A percentile compares a stretch with the other conserved stretches of the same genome.
These are phyloP conservation scores for Leishmania martiniquensis DNA, from an alignment of 208 protist genomes.

Conservation along the genomic window DNA sequence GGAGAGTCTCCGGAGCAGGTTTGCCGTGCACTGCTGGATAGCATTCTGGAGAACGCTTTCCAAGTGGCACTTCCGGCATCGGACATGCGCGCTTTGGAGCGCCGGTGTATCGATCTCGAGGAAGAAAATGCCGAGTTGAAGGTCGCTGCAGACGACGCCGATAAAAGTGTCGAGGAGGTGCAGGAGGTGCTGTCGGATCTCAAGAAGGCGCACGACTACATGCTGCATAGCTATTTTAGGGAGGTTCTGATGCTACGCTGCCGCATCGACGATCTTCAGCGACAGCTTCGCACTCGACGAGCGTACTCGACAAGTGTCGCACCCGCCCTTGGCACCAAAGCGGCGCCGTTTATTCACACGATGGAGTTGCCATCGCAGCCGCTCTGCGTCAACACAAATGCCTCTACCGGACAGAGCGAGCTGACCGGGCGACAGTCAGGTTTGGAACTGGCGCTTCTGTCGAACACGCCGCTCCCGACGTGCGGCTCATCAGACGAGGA, in stretches of 20 bases:
- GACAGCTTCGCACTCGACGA: conserved; percentile 27
- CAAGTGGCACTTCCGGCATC: conserved; percentile 50
- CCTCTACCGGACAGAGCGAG: neutral
- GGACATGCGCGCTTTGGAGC: conserved; percentile 43
- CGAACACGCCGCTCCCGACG: neutral
- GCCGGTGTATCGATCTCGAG: conserved; percentile 31
- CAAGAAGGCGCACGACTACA: conserved; percentile 75
- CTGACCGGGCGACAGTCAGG: neutral
- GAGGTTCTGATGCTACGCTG: conserved; percentile 78
- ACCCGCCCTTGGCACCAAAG: neutral
- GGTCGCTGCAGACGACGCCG: conserved; percentile 17
- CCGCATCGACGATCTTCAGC: conserved; percentile 46
- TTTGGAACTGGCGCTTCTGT: neutral
- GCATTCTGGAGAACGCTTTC: conserved; percentile 53
- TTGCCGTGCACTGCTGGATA: conserved; percentile 50
- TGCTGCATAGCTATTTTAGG: conserved; percentile 85
- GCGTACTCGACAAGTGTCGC: neutral
- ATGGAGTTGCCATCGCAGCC: conserved; percentile 25
- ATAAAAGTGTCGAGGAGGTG: conserved; percentile 24
- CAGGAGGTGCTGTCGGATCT: conserved; percentile 37
- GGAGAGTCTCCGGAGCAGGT: conserved; percentile 54
- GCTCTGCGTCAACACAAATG: conserved; percentile 13
- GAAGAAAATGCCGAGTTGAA: conserved; percentile 44
- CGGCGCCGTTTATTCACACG: conserved; percentile 1
- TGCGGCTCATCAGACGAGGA: neutral